Evolutionary conservation across 2,329 filamentous ascomycete genomes (phyloP).

Genomic region (Falciphora oryzae): DNA sequence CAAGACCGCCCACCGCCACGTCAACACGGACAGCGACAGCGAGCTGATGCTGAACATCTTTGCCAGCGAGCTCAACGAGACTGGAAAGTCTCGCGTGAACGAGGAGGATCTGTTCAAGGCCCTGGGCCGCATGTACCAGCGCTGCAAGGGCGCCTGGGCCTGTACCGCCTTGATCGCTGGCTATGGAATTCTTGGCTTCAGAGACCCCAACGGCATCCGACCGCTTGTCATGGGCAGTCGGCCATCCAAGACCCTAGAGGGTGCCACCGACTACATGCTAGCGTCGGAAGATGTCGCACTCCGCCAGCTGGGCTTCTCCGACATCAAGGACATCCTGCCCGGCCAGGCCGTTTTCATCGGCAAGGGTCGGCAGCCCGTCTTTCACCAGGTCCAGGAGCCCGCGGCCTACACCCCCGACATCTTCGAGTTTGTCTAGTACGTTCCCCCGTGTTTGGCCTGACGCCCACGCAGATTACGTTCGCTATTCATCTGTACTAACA

Average conservation of each 20-base stretch:
- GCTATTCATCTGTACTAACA: background rate
- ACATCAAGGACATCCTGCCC: slow-evolving; percentile 72
- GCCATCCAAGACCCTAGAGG: slow-evolving; percentile 54
- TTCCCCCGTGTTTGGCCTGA: too few relatives aligned
- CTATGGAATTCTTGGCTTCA: slow-evolving; percentile 73
- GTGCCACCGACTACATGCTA: slow-evolving; percentile 79
- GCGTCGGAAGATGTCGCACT: slow-evolving; percentile 85
- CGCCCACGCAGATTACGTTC: background rate
- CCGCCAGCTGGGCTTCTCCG: slow-evolving; percentile 70
- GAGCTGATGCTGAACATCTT: slow-evolving; percentile 88
- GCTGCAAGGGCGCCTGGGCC: slow-evolving; percentile 73
- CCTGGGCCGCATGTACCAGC: slow-evolving; percentile 65
- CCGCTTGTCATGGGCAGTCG: slow-evolving; percentile 75
- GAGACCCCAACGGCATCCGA: slow-evolving; percentile 76
- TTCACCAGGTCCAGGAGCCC: slow-evolving; percentile 65
- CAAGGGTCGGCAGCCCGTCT: slow-evolving; percentile 69
- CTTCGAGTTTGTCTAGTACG: slow-evolving; percentile 73
- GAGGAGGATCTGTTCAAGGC: slow-evolving; percentile 72
- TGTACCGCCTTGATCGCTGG: slow-evolving; percentile 81
- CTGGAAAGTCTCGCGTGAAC: slow-evolving; percentile 79
- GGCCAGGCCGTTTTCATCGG: slow-evolving; percentile 61
- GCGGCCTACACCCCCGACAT: slow-evolving; percentile 75
- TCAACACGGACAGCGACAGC: slow-evolving; percentile 86
- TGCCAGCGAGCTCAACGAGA: slow-evolving; percentile 76
- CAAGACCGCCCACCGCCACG: slow-evolving; percentile 60